Conservation (phyloP, 768 basidiomycete genomes). For the Agaricus blazei region DNA sequence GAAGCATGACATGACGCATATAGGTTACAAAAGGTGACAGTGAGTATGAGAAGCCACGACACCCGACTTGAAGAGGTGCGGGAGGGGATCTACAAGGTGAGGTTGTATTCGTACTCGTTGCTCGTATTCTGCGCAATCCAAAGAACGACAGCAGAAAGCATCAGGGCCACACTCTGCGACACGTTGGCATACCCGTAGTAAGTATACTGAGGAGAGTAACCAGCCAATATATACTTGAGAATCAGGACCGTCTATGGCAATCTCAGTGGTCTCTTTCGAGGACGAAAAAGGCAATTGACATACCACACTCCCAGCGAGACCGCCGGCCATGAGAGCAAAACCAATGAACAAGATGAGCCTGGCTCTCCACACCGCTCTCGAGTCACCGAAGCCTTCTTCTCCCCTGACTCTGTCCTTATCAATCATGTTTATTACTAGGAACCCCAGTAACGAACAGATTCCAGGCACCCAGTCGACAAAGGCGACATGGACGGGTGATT, state of each 20-base stretch:
- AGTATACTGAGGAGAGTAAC: constrained; percentile 67
- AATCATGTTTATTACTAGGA: constrained; percentile 88
- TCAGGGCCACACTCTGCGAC: constrained; percentile 83
- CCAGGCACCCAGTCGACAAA: constrained; percentile 99
- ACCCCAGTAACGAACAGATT: constrained; percentile 87
- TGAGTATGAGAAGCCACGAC: background rate
- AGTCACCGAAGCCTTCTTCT: constrained; percentile 76
- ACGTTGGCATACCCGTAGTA: constrained; percentile 96
- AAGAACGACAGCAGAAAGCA: constrained; percentile 81
- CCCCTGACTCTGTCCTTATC: constrained; percentile 88
- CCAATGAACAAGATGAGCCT: constrained; percentile 89
- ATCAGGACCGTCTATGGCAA: constrained; percentile 70
- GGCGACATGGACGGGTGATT: constrained; percentile 64
- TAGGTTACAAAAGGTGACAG: background rate
- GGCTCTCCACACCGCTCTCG: constrained; percentile 87
- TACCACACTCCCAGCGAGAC: constrained; percentile 94
- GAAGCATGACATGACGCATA: background rate
- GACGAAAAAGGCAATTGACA: constrained; percentile 26
- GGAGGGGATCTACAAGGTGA: constrained; percentile 52
- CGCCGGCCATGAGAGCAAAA: constrained; percentile 96
- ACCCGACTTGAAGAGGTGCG: background rate
- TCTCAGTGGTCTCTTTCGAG: background rate
- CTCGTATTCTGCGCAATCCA: constrained; percentile 88
- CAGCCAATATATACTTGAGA: constrained; percentile 81
- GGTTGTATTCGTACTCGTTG: constrained; percentile 90